These are phyloP conservation scores for Candida frijolesensis DNA, from an alignment of 1,139 yeast genomes.

Conservation along the genomic window DNA sequence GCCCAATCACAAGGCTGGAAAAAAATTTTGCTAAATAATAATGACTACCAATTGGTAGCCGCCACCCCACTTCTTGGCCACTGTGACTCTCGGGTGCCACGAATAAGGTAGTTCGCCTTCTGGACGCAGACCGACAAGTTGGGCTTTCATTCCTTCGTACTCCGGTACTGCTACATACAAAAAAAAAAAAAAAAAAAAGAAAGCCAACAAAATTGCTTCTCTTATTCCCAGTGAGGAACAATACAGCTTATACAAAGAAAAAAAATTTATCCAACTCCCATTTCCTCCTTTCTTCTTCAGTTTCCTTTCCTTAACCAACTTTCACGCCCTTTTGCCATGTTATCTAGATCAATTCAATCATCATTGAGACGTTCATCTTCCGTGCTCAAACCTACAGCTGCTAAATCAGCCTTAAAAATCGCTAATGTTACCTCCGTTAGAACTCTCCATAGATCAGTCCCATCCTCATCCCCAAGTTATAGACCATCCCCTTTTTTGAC, in stretches of 20 bases:
- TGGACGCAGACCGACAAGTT: too few species aligned
- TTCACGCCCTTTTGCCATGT: conserved; percentile 12
- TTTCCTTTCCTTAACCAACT: conserved; percentile 1
- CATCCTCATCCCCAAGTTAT: neutral
- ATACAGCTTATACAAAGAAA: neutral
- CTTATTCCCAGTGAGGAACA: neutral
- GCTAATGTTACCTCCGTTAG: conserved; percentile 14
- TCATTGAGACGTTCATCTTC: conserved; percentile 17
- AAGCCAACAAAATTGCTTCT: conserved; percentile 1
- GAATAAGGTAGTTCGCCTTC: too few species aligned
- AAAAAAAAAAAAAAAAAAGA: neutral
- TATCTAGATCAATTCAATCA: conserved; percentile 19
- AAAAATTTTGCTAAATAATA: too few species aligned
- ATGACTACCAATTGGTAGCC: too few species aligned
- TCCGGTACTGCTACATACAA: too few species aligned
- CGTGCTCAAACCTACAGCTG: conserved; percentile 8
- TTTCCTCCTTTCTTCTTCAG: neutral
- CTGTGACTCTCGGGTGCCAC: too few species aligned
- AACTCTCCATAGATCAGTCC: conserved; percentile 12
- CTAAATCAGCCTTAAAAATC: conserved; percentile 12
- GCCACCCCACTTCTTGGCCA: too few species aligned
- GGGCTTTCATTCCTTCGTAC: too few species aligned
- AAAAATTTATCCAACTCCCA: conserved; percentile 1
- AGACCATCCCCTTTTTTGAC: conserved; percentile 15
- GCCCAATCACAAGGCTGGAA: too few species aligned